Conservation (phyloP, 305 asterid species). For the Plantago lanceolata region DNA sequence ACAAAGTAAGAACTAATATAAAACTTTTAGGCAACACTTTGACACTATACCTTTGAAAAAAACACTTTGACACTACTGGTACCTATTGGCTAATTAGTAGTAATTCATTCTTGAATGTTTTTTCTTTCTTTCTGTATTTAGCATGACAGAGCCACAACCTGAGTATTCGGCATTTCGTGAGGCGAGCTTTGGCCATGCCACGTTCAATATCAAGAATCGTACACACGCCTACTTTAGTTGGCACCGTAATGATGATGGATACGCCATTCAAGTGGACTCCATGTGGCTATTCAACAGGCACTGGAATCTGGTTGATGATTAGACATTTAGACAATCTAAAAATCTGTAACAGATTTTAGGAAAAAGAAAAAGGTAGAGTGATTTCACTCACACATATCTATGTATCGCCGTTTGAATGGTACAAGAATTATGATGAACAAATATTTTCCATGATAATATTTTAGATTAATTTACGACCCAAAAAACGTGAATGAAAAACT, state of each 20-base stretch:
- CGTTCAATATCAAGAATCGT: conserved; percentile 61
- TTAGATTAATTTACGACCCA: no score
- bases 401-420: no score
- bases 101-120: no score
- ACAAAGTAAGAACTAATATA: conserved; percentile 35
- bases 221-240: conserved; percentile 68
- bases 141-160: conserved; percentile 87
- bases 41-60: no score
- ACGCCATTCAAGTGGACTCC: conserved; percentile 56
- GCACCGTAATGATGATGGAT: conserved; percentile 74
- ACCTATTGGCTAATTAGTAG: conserved; percentile 9
- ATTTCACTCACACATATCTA: no score
- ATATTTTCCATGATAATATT: no score
- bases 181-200: conserved; percentile 86
- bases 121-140: conserved; percentile 29
- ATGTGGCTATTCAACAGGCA: conserved; percentile 60
- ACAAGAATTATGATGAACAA: no score
- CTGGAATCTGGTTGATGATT: conserved; percentile 55
- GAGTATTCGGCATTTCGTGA: conserved; percentile 73
- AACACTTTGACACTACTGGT: no score
- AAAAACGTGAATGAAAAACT: no score
- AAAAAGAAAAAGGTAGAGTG: no score
- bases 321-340: no score
- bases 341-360: no score
- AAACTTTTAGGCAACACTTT: background rate